Base-by-base conservation (phyloP, 163 green algal species). In the Chlorella variabilis region DNA sequence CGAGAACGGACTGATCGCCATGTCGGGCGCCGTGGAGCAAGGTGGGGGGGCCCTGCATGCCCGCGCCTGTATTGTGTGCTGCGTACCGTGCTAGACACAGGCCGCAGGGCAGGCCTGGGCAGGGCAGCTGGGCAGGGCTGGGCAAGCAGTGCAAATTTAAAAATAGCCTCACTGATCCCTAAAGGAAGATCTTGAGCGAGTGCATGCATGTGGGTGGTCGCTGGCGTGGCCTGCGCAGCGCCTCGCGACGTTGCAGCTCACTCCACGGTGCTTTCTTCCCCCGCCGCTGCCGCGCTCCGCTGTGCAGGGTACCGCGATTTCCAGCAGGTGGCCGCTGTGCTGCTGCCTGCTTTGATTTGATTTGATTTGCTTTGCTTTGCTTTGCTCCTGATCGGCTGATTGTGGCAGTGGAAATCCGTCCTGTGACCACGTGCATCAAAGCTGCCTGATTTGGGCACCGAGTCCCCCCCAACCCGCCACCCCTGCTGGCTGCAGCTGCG, bases 1-100 rank as follows among this genome's bases (percentile, higher is more conserved):
- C 2, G 65, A 87, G 23, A 85, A 80, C 20, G 91, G 85, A 3
- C 86, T 97, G 36, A 63, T 95, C 36, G 87, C 93, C 9, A 58
- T 82, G 9, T 82, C 90, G 87, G 93, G 92, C 33, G 91, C 84
- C 61, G 74, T 97, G 33, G 91, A 97, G 84, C 34, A 82, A 23
- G 93, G 75, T 81, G 61, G 11, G 74, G 45, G 11, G 11, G 11
- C 45, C 45, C 27, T 54, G 3, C 6, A 8, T 31, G 45, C 45
- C n/a, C 23, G 54, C 54, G 18, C 23, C 18, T 63, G 6, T 29
- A 63, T 63, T 63, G 54, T 45, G 41, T 29, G 68, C 18, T 13
- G 42, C 25, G 39, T 5, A 38, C 25, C 27, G 63, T 36, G 34
- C 63, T 27, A 34, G 15, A 9, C n/a, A n/a, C n/a, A n/a, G n/a